These are phyloP conservation scores for Citrullus colocynthis DNA, from an alignment of 306 rosid genomes.

Conservation along the genomic window DNA sequence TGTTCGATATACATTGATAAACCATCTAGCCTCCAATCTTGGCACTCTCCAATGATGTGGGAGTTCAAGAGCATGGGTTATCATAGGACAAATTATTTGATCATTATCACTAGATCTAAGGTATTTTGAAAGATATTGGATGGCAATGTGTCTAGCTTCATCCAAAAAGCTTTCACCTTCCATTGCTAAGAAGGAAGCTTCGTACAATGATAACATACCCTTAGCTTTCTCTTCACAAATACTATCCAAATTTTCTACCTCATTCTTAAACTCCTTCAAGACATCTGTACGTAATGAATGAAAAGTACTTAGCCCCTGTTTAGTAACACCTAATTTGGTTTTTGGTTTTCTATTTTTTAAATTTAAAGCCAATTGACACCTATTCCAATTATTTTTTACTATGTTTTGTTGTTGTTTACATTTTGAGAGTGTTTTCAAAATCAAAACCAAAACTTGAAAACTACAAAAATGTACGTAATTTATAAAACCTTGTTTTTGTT, in stretches of 20 bases:
- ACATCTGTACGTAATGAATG: background rate
- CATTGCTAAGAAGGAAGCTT: conserved; percentile 16
- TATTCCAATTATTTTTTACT: too few relatives aligned
- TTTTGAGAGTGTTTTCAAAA: too few relatives aligned
- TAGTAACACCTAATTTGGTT: too few relatives aligned
- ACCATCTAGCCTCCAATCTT: conserved; percentile 17
- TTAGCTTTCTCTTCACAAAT: background rate
- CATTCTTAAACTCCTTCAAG: conserved; percentile 13
- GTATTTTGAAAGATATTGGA: background rate
- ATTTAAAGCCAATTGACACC: too few relatives aligned
- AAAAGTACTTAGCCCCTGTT: too few relatives aligned
- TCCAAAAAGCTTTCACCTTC: conserved; percentile 21
- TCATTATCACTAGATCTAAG: background rate
- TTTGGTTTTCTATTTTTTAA: too few relatives aligned
- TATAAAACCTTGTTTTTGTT: too few relatives aligned
- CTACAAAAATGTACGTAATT: too few relatives aligned
- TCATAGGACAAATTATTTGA: background rate
- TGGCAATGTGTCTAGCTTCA: conserved; percentile 12
- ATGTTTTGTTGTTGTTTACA: too few relatives aligned
- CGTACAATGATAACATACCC: conserved; percentile 19
- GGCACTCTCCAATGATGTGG: conserved; percentile 28
- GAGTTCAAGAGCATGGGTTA: conserved; percentile 21
- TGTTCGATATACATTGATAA: conserved; percentile 7
- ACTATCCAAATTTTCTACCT: background rate
- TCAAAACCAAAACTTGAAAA: too few relatives aligned